Conservation (phyloP, 345 rosid species). For the Microcos paniculata region DNA sequence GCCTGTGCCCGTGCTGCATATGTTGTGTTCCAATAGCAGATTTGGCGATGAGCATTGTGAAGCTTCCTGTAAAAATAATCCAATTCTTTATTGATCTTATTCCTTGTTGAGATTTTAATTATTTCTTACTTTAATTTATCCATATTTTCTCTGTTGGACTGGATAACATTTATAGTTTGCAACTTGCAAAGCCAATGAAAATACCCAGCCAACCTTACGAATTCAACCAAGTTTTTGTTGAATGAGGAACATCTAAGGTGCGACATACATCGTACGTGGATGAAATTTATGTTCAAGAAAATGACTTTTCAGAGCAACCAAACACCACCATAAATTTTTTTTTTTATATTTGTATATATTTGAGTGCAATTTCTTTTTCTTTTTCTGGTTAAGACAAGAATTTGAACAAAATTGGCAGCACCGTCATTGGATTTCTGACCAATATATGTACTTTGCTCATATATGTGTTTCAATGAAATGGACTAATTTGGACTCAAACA, state of each 20-base stretch:
- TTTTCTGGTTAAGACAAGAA: background rate
- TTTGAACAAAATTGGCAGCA: background rate
- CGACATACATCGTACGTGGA: background rate
- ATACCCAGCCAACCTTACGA: too few species aligned
- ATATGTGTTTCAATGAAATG: background rate
- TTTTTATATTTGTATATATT: background rate
- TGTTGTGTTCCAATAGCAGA: slow-evolving; percentile 7
- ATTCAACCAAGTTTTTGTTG: too few species aligned
- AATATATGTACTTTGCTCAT: background rate
- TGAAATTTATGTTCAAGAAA: background rate
- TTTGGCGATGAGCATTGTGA: slow-evolving; percentile 11
- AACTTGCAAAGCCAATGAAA: background rate
- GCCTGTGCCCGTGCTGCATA: slow-evolving; percentile 24
- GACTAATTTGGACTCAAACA: background rate
- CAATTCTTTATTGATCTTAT: slow-evolving; percentile 13
- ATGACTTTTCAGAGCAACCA: background rate
- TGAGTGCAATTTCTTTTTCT: background rate
- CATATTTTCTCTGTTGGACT: background rate
- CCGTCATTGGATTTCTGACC: background rate
- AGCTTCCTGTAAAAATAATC: slow-evolving; percentile 15
- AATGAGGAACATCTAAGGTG: too few species aligned
- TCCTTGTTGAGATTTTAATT: slow-evolving; percentile 15
- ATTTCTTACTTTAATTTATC: background rate
- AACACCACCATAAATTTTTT: background rate
- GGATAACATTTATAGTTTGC: background rate